Percentiles rank a stretch among this genome's conserved stretches.
Conservation (phyloP, 176 grass and related monocot genomes). For the Oryza glaberrima region DNA sequence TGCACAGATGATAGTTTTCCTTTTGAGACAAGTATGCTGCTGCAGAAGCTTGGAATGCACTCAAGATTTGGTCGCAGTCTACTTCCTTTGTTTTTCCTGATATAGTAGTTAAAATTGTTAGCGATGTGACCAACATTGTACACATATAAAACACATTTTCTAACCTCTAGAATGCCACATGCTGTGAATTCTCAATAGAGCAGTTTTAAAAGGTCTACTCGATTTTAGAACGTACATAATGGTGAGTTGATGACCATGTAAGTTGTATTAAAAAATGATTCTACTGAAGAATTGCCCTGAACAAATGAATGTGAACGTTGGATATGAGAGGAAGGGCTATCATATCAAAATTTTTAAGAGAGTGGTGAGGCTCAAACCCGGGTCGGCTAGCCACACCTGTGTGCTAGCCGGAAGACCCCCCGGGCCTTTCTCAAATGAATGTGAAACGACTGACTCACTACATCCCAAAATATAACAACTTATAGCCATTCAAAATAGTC, state of each 20-base stretch:
- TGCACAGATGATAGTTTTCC: conserved; percentile 76
- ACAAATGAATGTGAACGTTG: not conserved
- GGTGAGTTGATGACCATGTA: not conserved
- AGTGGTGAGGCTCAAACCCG: no score
- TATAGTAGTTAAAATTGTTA: conserved; percentile 9
- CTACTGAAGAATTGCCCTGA: not conserved
- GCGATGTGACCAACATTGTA: not conserved
- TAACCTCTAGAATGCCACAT: not conserved
- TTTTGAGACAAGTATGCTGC: conserved; percentile 73
- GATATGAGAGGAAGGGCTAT: no score
- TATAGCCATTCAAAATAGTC: no score
- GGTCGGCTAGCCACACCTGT: no score
- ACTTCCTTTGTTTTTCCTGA: conserved; percentile 68
- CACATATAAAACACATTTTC: not conserved
- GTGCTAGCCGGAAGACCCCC: no score
- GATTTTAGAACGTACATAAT: not conserved
- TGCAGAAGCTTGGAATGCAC: conserved; percentile 81
- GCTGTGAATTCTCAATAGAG: not conserved
- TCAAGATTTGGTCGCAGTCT: conserved; percentile 69
- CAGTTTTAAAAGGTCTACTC: not conserved
- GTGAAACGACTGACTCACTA: not conserved
- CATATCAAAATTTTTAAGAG: no score
- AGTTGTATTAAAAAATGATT: not conserved
- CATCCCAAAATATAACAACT: no score
- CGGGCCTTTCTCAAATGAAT: not conserved